Conservation (phyloP, 2,329 filamentous ascomycete species). For the Arthrobotrys iridis region DNA sequence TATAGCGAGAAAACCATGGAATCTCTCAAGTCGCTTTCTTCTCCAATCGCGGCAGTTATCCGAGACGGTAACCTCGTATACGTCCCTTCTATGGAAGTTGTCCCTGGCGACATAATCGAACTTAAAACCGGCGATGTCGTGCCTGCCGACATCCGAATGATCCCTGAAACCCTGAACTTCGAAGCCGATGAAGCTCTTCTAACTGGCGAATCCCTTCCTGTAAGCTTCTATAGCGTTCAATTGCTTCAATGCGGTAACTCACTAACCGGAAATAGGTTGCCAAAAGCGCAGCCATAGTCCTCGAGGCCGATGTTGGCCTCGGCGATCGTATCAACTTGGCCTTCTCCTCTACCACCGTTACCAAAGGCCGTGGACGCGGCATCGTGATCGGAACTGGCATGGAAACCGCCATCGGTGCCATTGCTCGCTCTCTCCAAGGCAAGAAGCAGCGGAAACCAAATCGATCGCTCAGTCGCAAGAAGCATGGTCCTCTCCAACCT, state of each 20-base stretch:
- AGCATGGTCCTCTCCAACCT: constrained; percentile 65
- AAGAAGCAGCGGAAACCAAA: constrained; percentile 68
- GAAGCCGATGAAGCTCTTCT: constrained; percentile 71
- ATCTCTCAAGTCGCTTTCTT: constrained; percentile 65
- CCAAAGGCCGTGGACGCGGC: constrained; percentile 69
- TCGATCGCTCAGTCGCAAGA: constrained; percentile 71
- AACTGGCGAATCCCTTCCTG: constrained; percentile 71
- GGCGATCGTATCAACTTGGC: constrained; percentile 72
- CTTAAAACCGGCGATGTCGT: constrained; percentile 65
- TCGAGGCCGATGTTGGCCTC: constrained; percentile 67
- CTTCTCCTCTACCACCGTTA: constrained; percentile 71
- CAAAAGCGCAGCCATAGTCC: constrained; percentile 67
- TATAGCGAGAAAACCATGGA: constrained; percentile 67
- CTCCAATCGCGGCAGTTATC: constrained; percentile 67
- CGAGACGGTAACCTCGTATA: constrained; percentile 65
- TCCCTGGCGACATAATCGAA: constrained; percentile 70
- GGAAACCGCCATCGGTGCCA: constrained; percentile 73
- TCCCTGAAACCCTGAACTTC: constrained; percentile 67
- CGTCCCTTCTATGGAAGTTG: constrained; percentile 66
- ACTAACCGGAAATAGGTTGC: constrained; percentile 65
- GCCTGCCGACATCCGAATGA: constrained; percentile 66
- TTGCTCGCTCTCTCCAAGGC: constrained; percentile 71
- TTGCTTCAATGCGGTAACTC: constrained; percentile 57
- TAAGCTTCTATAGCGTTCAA: constrained; percentile 59
- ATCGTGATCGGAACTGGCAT: constrained; percentile 70